Evolutionary conservation across 805 yeast genomes (phyloP), one percentile per base, ranked within the genome.

Genomic region (Suhomyces sp.): DNA sequence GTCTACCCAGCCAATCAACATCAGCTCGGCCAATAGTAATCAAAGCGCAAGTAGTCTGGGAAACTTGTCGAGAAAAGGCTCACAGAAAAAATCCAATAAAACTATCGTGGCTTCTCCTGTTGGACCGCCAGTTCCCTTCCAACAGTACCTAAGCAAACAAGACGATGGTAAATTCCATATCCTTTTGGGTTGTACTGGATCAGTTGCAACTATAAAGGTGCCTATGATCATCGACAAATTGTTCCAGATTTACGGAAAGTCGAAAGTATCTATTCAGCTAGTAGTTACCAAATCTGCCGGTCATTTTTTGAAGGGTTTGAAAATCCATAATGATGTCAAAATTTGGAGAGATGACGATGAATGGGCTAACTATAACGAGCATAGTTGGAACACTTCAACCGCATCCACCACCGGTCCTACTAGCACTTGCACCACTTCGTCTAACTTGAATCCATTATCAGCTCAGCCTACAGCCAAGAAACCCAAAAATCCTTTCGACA

Each of bases 261-360:
- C 64, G 46, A 84, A 83, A 53, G 85, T 91, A 3, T 84, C 91
- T 3, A 88, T 92, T 55, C 97, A 92, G 68, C 73, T 92, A 48
- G 89, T 92, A 21, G 87, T 88, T 21, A 91, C 97, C 4, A 80
- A 83, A 53, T 82, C 96, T 1, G 96, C 97, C 0, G 90, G 86
- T 55, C 92, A 88, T 56, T 75, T 75, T 48, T 60, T 76, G 44
- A 69, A 71, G 64, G 93, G 96, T 53, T 67, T 86, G 48, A 68
- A 83, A 60, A 69, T 82, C 63, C 67, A 88, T 20, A 78, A 86
- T 15, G 85, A 85, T 60, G 89, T 91, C 21, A 85, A 85, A 54
- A 82, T 92, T 15, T 93, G 98, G 98, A 80, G 92, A 63, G 97
- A 94, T 64, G 80, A 81, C 53, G 99, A 94, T 66, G 98, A 93